Conservation (phyloP, 148 eudicot genomes). For the Tetragonia tetragonoides region DNA sequence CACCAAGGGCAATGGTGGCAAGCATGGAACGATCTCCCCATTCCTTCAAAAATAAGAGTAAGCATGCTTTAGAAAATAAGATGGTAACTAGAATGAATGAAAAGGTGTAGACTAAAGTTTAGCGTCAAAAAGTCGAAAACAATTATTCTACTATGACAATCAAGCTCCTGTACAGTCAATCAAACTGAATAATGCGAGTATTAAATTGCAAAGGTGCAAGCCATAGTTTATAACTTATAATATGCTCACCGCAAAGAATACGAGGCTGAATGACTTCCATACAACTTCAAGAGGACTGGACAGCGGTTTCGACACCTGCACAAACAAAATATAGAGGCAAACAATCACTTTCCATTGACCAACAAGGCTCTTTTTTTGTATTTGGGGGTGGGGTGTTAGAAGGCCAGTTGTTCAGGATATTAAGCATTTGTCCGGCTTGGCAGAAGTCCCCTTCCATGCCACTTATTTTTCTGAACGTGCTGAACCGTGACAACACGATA, state of each 20-base stretch:
- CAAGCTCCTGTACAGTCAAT: neutral
- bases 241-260: conserved; percentile 87
- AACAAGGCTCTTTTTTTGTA: neutral
- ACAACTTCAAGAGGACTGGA: conserved; percentile 83
- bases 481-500: too few species aligned
- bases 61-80: neutral
- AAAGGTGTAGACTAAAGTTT: neutral
- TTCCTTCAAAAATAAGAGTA: conserved; percentile 47
- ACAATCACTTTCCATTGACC: neutral
- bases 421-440: neutral
- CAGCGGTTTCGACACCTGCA: conserved; percentile 63
- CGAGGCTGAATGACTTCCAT: conserved; percentile 91
- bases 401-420: neutral
- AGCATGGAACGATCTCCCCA: conserved; percentile 99
- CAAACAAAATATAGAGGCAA: neutral
- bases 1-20: conserved; percentile 97
- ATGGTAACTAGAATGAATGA: too few species aligned
- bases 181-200: neutral
- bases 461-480: too few species aligned
- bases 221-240: conserved; percentile 19
- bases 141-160: neutral
- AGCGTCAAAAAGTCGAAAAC: neutral
- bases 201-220: neutral
- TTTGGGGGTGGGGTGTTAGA: neutral
- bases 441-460: too few species aligned